Evolutionary conservation across 2,329 filamentous ascomycete species (phyloP).

Genomic region (Alternaria consortialis): DNA sequence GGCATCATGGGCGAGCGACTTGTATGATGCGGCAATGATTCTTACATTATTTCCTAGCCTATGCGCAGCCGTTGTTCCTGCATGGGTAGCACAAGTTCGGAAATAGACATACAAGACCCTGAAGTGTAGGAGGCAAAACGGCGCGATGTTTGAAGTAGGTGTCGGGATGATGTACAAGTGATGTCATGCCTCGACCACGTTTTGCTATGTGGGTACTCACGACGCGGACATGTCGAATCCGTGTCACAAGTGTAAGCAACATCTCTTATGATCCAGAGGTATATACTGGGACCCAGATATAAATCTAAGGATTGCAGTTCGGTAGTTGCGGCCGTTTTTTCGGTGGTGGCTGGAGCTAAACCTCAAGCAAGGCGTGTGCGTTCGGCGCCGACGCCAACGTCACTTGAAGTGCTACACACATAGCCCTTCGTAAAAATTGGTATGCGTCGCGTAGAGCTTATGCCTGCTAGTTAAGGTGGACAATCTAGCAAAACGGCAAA

Average conservation of each 20-base stretch:
- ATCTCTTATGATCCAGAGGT: neutral
- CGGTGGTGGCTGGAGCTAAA: neutral
- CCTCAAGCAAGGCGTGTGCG: neutral
- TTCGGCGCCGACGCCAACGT: neutral
- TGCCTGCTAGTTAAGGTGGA: neutral
- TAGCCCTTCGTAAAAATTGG: neutral
- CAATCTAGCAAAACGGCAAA: neutral
- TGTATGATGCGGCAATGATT: conserved; percentile 11
- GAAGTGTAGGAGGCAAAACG: neutral
- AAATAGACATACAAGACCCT: neutral
- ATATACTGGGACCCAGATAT: neutral
- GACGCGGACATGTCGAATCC: neutral
- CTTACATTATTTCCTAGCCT: neutral
- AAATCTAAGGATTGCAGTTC: neutral
- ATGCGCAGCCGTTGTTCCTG: conserved; percentile 1
- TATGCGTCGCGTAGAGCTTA: neutral
- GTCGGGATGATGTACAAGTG: neutral
- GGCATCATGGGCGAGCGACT: neutral
- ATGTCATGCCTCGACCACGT: neutral
- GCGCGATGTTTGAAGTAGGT: neutral
- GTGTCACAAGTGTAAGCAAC: neutral
- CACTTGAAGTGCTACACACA: neutral
- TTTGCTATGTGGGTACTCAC: neutral
- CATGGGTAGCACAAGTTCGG: neutral
- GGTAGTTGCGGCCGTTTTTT: neutral